Conservation (phyloP, 192 early-diverging fungal species). For the Phycomyces blakesleeanus region DNA sequence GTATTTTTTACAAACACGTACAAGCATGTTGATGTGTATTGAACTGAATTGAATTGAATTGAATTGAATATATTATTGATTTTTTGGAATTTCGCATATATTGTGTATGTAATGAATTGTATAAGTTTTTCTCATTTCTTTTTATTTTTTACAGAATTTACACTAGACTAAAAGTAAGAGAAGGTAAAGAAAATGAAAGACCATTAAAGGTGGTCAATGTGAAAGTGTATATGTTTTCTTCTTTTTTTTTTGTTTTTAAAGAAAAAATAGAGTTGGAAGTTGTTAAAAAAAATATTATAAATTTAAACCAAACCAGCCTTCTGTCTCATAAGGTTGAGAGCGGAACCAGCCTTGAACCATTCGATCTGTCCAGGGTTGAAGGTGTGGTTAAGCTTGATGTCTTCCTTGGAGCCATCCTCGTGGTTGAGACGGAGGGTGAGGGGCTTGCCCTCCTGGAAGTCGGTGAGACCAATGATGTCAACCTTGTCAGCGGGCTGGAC, state of each 20-base stretch:
- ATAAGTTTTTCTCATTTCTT: no score
- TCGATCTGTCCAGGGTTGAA: constrained; percentile 98
- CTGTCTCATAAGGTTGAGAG: constrained; percentile 78
- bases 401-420: constrained; percentile 67
- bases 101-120: no score
- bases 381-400: constrained; percentile 92
- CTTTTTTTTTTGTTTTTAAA: background rate
- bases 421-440: constrained; percentile 85
- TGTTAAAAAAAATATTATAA: no score
- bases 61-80: no score
- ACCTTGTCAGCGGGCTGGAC: constrained; percentile 84
- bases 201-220: background rate
- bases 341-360: constrained; percentile 97
- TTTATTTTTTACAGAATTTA: constrained; percentile 3
- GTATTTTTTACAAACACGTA: no score
- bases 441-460: constrained; percentile 77
- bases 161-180: background rate
- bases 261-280: background rate
- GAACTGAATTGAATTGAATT: no score
- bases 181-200: background rate
- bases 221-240: background rate
- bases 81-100: no score
- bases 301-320: constrained; percentile 26
- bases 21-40: no score
- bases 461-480: constrained; percentile 81